Evolutionary conservation across 306 rosid genomes (phyloP), one percentile per base, ranked within the genome.

Genomic region (Senna siamea): DNA sequence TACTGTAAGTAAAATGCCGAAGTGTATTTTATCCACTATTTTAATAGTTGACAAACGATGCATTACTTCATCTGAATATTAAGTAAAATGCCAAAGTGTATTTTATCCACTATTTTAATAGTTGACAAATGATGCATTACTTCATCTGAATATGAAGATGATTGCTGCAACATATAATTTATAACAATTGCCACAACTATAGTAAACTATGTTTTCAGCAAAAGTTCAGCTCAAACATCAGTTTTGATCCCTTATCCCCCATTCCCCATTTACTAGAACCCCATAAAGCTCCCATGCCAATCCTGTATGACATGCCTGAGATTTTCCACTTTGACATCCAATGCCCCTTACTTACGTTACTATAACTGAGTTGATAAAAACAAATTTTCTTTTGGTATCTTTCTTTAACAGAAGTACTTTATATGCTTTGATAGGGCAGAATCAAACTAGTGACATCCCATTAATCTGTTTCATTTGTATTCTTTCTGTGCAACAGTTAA

Each of bases 351-450:
- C 20, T 23, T 26, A 3, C 15, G 40, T 14, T 66, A 46, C 56
- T 26, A 17, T 14, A 26, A 46, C 37, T 43, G 57, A 26, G 41
- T 38, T 1, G 66, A 34, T 55, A 62, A 65, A 38, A 18, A 55
- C 52, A 12, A 57, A 14, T 28, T 52, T 22, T 7, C 7, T 0
- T 32, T 34, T 38, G 10, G 12, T 14, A 41, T 41, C 34, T 61
- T 44, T 40, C 69, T 10, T 35, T 37, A 78, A 66, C 34, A 34
- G 5, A 26, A 34, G 61, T 53, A 62, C 18, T 68, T 62, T 10
- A 51, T 44, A 55, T 50, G 61, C 69, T 40, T 19, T 11, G 51
- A 19, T 22, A 71, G 15, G 19, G 70, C 37, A 76, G 44, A 70
- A 55, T 52, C 56, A 54, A 34, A 43, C 23, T 18, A 35, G 20